Conservation (phyloP, 305 asterid genomes). For the Fraxinus nigra region DNA sequence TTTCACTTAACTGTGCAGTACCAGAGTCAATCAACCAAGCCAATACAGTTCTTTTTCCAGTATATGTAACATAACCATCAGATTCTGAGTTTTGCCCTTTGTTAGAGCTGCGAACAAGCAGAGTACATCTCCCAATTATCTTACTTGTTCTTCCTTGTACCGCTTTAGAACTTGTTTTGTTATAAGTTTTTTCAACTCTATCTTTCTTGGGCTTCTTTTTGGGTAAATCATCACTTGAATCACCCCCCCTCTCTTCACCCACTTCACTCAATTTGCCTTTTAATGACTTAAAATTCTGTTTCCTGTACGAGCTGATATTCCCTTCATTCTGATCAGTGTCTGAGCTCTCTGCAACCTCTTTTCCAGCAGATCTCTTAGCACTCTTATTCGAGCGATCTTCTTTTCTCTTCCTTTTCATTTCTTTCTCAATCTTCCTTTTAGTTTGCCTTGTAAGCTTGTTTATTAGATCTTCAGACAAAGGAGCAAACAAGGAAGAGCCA, state of each 20-base stretch:
- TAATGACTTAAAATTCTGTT: conserved; percentile 31
- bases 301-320: conserved; percentile 23
- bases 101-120: conserved; percentile 69
- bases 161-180: conserved; percentile 29
- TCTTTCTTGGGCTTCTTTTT: conserved; percentile 28
- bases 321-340: conserved; percentile 39
- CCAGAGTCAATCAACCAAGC: conserved; percentile 88
- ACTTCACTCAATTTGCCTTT: conserved; percentile 33
- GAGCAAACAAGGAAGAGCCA: conserved; percentile 55
- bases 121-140: conserved; percentile 79
- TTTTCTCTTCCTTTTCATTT: conserved; percentile 72
- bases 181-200: conserved; percentile 27
- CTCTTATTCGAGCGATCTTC: conserved; percentile 38
- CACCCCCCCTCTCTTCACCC: conserved; percentile 39
- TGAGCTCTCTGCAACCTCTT: conserved; percentile 39
- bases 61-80: conserved; percentile 70
- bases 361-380: conserved; percentile 34
- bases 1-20: conserved; percentile 60
- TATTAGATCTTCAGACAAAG: conserved; percentile 74
- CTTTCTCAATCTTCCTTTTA: conserved; percentile 78
- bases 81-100: conserved; percentile 51
- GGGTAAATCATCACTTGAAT: conserved; percentile 29
- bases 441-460: conserved; percentile 91
- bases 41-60: conserved; percentile 82
- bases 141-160: conserved; percentile 69